A percentile compares a stretch with the other conserved stretches of the same genome.
Evolutionary conservation across 2,329 filamentous ascomycete genomes (phyloP).

Genomic region (Fusarium ambrosium): DNA sequence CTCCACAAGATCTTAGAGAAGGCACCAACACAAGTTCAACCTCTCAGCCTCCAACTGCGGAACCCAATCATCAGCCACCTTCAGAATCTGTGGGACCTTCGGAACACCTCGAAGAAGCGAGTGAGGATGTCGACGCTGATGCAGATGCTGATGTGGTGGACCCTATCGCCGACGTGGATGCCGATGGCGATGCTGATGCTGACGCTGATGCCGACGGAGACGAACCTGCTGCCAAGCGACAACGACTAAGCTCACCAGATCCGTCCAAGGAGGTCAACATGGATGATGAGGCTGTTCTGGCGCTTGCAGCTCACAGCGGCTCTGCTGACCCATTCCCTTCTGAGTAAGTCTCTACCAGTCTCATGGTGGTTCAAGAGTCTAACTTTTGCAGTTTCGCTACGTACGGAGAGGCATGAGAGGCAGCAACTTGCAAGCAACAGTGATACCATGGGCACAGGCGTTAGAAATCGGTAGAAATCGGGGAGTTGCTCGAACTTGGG

Average conservation of each 20-base stretch:
- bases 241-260: constrained; percentile 50
- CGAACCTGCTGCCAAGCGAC: constrained; percentile 58
- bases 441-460: constrained; percentile 41
- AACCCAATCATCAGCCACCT: constrained; percentile 19
- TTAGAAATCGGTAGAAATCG: constrained; percentile 35
- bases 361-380: not conserved
- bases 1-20: constrained; percentile 26
- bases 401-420: constrained; percentile 56
- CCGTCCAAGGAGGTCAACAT: constrained; percentile 51
- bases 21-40: constrained; percentile 5
- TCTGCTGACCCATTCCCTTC: constrained; percentile 56
- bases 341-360: constrained; percentile 54
- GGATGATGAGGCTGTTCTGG: constrained; percentile 64
- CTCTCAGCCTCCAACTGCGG: constrained; percentile 15
- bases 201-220: constrained; percentile 50
- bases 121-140: constrained; percentile 29
- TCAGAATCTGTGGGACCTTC: constrained; percentile 12
- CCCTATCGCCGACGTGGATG: constrained; percentile 51
- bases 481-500: constrained; percentile 22
- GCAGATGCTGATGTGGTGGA: constrained; percentile 50
- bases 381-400: constrained; percentile 51
- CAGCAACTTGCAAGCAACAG: constrained; percentile 23
- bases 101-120: constrained; percentile 19
- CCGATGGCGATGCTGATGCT: constrained; percentile 45
- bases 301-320: constrained; percentile 60